Evolutionary conservation across 2,329 filamentous ascomycete genomes (phyloP), one percentile per base, ranked within the genome.

Genomic region (Reticulascus tulasneorum): DNA sequence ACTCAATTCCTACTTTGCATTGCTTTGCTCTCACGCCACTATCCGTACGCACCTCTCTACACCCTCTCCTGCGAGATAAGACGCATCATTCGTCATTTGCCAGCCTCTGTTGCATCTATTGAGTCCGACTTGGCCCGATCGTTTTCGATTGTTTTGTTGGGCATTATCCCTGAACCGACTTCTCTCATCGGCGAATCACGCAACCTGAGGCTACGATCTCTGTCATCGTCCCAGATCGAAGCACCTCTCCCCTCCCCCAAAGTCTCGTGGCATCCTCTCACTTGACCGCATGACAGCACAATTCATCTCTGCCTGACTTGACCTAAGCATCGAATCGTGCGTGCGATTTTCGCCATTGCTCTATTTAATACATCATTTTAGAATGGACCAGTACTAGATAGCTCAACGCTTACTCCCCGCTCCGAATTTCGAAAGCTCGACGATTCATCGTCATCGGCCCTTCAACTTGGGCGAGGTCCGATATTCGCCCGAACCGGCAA

Each of bases 181-280:
- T 29, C 21, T n/a, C n/a, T 28, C 32, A 37, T 23, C 40, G 37
- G 40, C 40, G 40, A 42, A 42, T 42, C 37, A 40, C 40, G 40
- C 40, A 42, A 32, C 28, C 18, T 25, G 22, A 28, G 26, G 27
- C 37, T n/a, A 25, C 37, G 23, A 25, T 24, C 25, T 32, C 40
- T 40, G 40, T 42, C 37, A 40, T 40, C 40, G 32, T 42, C 37
- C 35, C 32, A 40, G 40, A 42, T 42, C 40, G 25, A 36, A 29
- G 31, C 40, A 36, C 32, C 24, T 33, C 35, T 32, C 32, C 37
- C 24, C 37, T 29, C 19, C 23, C 26, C 29, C 21, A 23, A 22
- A 33, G 43, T 46, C 43, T 46, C 43, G 43, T 46, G 43, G 43
- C 43, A 34, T 44, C 35, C 32, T 38, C 43, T 38, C 35, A 46